A percentile compares a stretch with the other conserved stretches of the same genome.
These are phyloP conservation scores for Stephanodiscus minutulus DNA, from an alignment of 108 stramenopile species.

Conservation along the genomic window DNA sequence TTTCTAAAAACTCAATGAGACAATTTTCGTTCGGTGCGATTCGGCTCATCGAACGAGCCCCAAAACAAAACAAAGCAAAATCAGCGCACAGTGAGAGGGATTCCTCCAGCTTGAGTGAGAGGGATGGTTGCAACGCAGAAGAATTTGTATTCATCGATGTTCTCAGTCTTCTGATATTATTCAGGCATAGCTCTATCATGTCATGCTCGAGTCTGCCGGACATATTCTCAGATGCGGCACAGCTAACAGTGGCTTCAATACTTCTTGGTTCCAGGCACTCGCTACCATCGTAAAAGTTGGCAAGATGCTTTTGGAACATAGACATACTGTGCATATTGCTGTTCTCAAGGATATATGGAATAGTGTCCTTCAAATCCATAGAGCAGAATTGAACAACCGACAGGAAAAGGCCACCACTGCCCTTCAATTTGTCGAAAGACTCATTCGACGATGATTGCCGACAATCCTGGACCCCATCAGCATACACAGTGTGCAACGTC, in stretches of 20 bases:
- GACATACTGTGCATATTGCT: slow-evolving; percentile 1
- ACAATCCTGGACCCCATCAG: not conserved
- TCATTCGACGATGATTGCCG: slow-evolving; percentile 2
- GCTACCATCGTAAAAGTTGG: slow-evolving; percentile 15
- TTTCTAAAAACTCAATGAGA: slow-evolving; percentile 24
- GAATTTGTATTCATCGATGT: not conserved
- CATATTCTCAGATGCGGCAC: not conserved
- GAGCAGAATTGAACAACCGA: slow-evolving; percentile 41
- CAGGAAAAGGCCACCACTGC: slow-evolving; percentile 12
- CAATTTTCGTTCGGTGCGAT: slow-evolving; percentile 19
- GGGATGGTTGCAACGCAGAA: not conserved
- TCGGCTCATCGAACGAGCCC: slow-evolving; percentile 1
- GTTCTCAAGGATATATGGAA: slow-evolving; percentile 31
- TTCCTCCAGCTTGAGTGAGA: slow-evolving; percentile 17
- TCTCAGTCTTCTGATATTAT: slow-evolving; percentile 29
- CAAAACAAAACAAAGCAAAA: slow-evolving; percentile 28
- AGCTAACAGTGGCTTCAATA: not conserved
- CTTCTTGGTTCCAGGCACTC: slow-evolving; percentile 19
- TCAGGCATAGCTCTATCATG: slow-evolving; percentile 30
- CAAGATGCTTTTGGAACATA: slow-evolving; percentile 31
- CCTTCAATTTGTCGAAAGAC: slow-evolving; percentile 6
- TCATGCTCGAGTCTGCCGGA: slow-evolving; percentile 19
- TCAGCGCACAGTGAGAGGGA: slow-evolving; percentile 27
- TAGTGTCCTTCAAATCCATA: slow-evolving; percentile 15
- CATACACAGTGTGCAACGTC: not conserved